phyloP scores from a whole-genome alignment of 257 asterid genomes.

The Coffea eugenioides region DNA sequence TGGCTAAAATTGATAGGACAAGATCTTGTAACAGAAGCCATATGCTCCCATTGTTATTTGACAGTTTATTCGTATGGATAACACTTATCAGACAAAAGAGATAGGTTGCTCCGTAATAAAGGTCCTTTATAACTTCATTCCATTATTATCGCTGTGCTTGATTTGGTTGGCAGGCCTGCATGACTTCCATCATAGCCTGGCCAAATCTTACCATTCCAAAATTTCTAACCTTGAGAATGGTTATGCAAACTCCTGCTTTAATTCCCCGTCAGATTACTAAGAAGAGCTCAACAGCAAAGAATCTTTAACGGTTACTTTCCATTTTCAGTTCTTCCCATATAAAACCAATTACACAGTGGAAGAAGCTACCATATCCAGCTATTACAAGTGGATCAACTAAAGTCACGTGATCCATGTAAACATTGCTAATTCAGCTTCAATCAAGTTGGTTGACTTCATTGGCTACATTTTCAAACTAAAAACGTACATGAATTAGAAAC shows the following conservation, averaged over 20 bases:
- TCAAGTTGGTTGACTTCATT: neutral
- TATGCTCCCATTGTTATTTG: neutral
- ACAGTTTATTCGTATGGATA: neutral
- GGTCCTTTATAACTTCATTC: neutral
- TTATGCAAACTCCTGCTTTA: neutral
- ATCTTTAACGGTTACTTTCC: neutral
- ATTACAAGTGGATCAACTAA: neutral
- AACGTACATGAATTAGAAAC: constrained; percentile 1
- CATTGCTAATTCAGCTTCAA: constrained; percentile 8
- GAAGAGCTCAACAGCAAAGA: neutral
- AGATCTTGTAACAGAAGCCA: neutral
- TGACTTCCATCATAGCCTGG: neutral
- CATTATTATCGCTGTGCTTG: neutral
- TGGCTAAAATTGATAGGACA: too few species aligned
- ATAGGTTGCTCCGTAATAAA: neutral
- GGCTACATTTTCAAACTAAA: neutral
- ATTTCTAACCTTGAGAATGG: too few species aligned
- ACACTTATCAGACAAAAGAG: neutral
- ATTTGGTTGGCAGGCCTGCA: neutral
- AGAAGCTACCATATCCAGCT: neutral
- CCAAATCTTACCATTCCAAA: neutral
- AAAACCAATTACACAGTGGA: neutral
- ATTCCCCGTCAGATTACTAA: neutral
- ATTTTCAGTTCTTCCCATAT: neutral
- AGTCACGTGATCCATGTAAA: neutral